Conservation (phyloP, 148 eudicot genomes). For the Beta vulgaris region DNA sequence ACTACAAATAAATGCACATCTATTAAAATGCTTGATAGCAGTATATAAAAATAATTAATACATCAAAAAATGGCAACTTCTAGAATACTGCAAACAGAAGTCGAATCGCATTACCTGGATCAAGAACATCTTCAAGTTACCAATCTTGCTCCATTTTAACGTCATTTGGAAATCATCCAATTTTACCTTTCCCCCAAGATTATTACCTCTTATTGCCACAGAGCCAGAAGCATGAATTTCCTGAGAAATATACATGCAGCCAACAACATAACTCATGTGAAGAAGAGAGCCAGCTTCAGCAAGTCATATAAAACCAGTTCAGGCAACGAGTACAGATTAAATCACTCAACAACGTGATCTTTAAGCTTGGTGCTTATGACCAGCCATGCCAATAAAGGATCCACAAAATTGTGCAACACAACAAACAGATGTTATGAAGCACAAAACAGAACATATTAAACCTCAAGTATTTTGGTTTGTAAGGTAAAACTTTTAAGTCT, state of each 20-base stretch:
- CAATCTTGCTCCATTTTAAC: conserved; percentile 66
- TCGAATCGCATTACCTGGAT: conserved; percentile 47
- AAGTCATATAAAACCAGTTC: background rate
- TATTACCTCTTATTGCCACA: conserved; percentile 48
- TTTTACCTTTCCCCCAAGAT: conserved; percentile 66
- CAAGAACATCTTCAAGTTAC: conserved; percentile 58
- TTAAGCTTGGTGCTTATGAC: background rate
- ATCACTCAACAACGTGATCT: background rate
- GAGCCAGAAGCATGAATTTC: conserved; percentile 63
- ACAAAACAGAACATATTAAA: background rate
- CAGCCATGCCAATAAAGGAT: background rate
- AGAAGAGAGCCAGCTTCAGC: background rate
- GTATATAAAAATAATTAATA: background rate
- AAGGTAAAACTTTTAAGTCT: background rate
- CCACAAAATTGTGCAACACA: background rate
- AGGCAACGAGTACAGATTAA: background rate
- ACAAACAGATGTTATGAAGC: background rate
- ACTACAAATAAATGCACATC: background rate
- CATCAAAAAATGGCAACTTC: background rate
- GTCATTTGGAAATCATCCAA: conserved; percentile 53
- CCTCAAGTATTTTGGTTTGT: background rate
- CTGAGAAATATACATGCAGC: conserved; percentile 35
- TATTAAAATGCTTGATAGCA: background rate
- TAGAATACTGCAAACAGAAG: background rate
- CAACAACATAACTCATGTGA: background rate